phyloP scores from a whole-genome alignment of 139 green algal species.

The Micractinium sp. region DNA sequence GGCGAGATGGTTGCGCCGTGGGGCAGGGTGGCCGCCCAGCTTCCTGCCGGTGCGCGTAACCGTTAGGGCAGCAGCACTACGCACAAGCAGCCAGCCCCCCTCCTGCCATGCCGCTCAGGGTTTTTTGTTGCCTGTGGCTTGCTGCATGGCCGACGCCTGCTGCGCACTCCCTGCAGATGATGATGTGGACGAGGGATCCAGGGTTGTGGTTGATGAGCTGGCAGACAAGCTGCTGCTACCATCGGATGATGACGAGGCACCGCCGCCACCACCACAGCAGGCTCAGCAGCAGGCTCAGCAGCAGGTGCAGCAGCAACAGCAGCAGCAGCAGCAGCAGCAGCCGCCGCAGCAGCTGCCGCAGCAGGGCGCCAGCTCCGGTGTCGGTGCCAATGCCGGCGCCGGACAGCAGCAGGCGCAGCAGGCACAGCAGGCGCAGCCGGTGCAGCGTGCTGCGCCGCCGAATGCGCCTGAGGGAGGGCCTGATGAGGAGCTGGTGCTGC shows the following conservation, averaged over 20 bases:
- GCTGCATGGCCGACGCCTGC: background rate
- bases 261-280: background rate
- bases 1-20: background rate
- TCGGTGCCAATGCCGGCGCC: background rate
- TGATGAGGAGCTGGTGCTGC: slow-evolving; percentile 35
- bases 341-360: background rate
- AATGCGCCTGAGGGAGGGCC: slow-evolving; percentile 14
- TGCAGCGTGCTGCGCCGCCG: background rate
- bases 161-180: background rate
- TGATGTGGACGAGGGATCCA: background rate
- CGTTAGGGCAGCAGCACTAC: background rate
- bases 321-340: background rate
- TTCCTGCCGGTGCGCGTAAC: no score
- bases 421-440: background rate
- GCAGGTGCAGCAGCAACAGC: background rate
- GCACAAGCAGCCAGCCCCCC: no score
- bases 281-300: background rate
- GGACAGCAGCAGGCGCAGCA: background rate
- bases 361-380: background rate
- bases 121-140: background rate
- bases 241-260: background rate
- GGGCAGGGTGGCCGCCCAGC: no score
- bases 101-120: background rate
- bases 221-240: slow-evolving; percentile 2
- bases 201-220: background rate